A percentile compares a stretch with the other conserved stretches of the same genome.
These are phyloP conservation scores for Themeda triandra DNA, from an alignment of 176 grass and related monocot genomes.

Conservation along the genomic window DNA sequence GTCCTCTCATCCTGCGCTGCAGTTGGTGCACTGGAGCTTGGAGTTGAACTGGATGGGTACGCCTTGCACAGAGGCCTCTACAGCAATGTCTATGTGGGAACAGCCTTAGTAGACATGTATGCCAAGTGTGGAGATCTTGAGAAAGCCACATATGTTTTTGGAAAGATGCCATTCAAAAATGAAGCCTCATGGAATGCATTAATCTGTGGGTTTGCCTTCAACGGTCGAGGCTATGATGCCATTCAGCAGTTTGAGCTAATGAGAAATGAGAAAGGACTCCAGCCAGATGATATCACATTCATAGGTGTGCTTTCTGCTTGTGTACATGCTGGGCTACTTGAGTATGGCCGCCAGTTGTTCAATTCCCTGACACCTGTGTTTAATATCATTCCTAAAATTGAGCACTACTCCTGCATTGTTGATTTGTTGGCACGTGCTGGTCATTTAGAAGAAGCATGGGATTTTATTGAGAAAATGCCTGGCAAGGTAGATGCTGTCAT, in stretches of 20 bases:
- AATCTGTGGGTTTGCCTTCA: constrained; percentile 73
- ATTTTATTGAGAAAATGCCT: constrained; percentile 63
- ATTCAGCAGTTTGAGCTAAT: constrained; percentile 65
- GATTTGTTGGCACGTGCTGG: constrained; percentile 75
- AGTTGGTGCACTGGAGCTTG: constrained; percentile 75
- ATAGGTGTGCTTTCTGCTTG: constrained; percentile 78
- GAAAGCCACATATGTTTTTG: constrained; percentile 51
- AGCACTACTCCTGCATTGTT: constrained; percentile 91
- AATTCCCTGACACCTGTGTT: constrained; percentile 50
- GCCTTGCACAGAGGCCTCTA: constrained; percentile 49
- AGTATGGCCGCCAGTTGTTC: constrained; percentile 64
- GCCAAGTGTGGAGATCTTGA: constrained; percentile 75
- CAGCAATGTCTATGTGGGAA: constrained; percentile 73
- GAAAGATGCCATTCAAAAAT: constrained; percentile 62
- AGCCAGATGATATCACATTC: constrained; percentile 65
- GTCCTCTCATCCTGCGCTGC: constrained; percentile 78
- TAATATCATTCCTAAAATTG: constrained; percentile 53
- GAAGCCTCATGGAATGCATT: constrained; percentile 82
- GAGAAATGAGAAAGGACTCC: constrained; percentile 43
- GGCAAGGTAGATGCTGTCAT: constrained; percentile 67
- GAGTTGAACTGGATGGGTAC: constrained; percentile 53
- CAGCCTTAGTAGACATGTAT: constrained; percentile 85
- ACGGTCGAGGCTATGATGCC: constrained; percentile 52
- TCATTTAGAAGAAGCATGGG: constrained; percentile 74
- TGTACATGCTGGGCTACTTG: constrained; percentile 69